Base-by-base conservation (phyloP, 192 early-diverging fungal species). In the Coemansia sp. region DNA sequence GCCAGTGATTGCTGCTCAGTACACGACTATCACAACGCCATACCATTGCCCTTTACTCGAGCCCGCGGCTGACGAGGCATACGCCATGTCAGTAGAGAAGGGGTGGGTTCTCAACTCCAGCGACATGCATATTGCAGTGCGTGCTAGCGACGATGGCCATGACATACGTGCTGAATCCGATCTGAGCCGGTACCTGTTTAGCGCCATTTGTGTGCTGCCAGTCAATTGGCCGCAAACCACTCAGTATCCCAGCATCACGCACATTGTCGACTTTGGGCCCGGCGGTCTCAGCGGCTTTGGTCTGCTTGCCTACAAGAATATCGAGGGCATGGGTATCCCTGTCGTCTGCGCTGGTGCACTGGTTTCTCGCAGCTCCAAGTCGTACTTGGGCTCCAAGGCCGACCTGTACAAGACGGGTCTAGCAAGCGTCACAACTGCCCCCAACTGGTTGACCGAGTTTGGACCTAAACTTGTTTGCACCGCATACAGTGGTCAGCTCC, bases 221-320 rank as follows among this genome's bases (percentile, higher is more conserved):
- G 90, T 73, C 65, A 85, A 74, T 74, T 91, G 68, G 95, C 91
- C 82, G 76, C 80, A 42, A 66, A 77, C 88, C 12, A 84, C 87
- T 23, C 80, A 77, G n/a, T 76, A 74, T 34, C 51, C 79, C 14
- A 85, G 41, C 1, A 82, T 87, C 67, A 94, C 94, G 10, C 96
- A 98, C 80, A 88, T 96, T 32, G 86, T 98, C 36, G 96, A 98
- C 80, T 98, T 97, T 84, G 94, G 96, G n/a, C 93, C 95, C 0
- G 94, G 93, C 31, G 93, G 92, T 23, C 72, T 90, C 8, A 88
- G 87, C 7, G 95, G 95, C n/a, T 90, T 98, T 71, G 95, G 94
- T 41, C 77, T 85, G 58, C 75, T 98, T 66, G 94, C 94, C 12
- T 85, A 90, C 80, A 89, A 92, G 51, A 95, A 94, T 85, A 89